A percentile compares a stretch with the other conserved stretches of the same genome.
phyloP scores from a whole-genome alignment of 805 yeast species.

The Zygosaccharomyces gambellarensis region DNA sequence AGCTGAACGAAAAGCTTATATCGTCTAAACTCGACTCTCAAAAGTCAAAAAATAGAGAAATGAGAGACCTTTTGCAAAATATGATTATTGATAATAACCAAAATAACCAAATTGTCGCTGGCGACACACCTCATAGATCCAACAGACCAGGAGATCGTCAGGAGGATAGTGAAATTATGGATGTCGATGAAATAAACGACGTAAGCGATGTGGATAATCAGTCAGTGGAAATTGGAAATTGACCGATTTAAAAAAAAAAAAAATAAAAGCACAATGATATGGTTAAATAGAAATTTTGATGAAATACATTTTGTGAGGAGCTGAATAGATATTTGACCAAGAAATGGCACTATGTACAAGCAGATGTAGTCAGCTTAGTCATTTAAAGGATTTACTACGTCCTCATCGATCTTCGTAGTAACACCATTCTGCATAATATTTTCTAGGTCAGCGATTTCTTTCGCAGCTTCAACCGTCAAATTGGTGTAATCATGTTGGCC shows the following conservation, averaged over 20 bases:
- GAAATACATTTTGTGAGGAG: background rate
- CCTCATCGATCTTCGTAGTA: conserved; percentile 44
- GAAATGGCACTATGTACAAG: conserved; percentile 3
- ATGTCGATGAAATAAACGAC: conserved; percentile 17
- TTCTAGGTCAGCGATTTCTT: conserved; percentile 82
- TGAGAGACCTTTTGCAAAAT: conserved; percentile 14
- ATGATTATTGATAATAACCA: conserved; percentile 12
- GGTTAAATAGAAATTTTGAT: background rate
- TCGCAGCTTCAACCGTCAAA: conserved; percentile 77
- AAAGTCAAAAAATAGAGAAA: conserved; percentile 5
- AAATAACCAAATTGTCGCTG: background rate
- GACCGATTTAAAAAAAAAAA: background rate
- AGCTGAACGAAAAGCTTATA: conserved; percentile 9
- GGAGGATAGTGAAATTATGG: conserved; percentile 14
- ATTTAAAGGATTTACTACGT: conserved; percentile 35
- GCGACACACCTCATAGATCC: background rate
- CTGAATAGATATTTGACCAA: background rate
- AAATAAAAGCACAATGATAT: background rate
- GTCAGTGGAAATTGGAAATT: conserved; percentile 9
- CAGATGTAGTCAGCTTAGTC: background rate
- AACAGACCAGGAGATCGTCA: background rate
- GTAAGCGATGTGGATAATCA: conserved; percentile 17
- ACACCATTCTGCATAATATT: conserved; percentile 56
- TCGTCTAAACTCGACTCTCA: conserved; percentile 6
- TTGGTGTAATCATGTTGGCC: conserved; percentile 55